Evolutionary conservation across 1,284 basidiomycete species (phyloP), one percentile per base, ranked within the genome.

Genomic region (Chalciporus sp.): DNA sequence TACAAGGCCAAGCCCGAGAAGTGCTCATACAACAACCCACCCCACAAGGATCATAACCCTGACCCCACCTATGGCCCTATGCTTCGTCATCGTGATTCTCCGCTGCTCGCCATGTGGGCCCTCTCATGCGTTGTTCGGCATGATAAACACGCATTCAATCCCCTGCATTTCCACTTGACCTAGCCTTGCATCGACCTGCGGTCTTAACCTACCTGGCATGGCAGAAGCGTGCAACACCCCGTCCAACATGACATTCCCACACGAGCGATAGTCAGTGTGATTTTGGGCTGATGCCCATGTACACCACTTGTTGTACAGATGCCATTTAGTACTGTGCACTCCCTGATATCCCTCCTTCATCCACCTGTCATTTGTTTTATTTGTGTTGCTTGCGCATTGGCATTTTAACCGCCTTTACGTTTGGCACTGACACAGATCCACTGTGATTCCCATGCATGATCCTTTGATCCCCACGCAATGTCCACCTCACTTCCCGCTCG

Each of bases 11-110:
- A 48, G 65, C 72, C 46, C 63, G 75, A 55, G 73, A 76, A 49
- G 63, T 77, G 40, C 72, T 76, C 46, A 60, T 77, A 42, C 75
- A 80, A 57, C 76, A 78, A 59, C 76, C 78, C 35, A 78, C 76
- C 29, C 76, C 76, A 10, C 78, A 79, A 57, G 76, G 76, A 27
- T 72, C 74, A 58, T 78, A 57, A 63, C 46, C 53, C 9, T 23
- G 23, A 12, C 46, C 42, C 31, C 39, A 37, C 14, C 7, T 9
- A 37, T 9, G 35, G n/a, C 35, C 16, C n/a, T 17, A 37, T 52
- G 39, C 33, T 49, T 48, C 23, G 17, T 19, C 43, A 40, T 33
- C 33, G 43, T 42, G 45, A 37, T 53, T 45, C n/a, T 52, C 12
- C 28, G 35, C 41, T 51, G 46, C 44, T 51, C 43, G 46, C 52